Evolutionary conservation across 495 filamentous ascomycete genomes (phyloP).

Genomic region (Daldinia caldariorum): DNA sequence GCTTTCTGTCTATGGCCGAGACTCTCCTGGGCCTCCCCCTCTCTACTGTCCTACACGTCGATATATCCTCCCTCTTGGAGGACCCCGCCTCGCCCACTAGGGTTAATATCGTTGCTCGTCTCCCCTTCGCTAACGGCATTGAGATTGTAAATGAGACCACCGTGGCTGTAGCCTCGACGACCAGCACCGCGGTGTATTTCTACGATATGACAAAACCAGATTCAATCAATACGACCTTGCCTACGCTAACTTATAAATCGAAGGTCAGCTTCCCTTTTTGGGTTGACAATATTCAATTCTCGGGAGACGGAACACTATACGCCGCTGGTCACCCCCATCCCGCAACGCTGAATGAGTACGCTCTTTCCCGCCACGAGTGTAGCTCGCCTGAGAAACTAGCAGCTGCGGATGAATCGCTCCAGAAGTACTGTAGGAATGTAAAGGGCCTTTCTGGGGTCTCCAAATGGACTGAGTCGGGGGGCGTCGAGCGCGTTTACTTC

Average conservation of each 20-base stretch:
- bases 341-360: conserved; percentile 45
- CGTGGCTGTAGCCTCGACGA: conserved; percentile 53
- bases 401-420: conserved; percentile 31
- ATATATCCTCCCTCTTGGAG: conserved; percentile 50
- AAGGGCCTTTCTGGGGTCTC: conserved; percentile 52
- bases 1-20: conserved; percentile 45
- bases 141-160: conserved; percentile 50
- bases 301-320: conserved; percentile 51
- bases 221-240: conserved; percentile 2
- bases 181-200: conserved; percentile 46
- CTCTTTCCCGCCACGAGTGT: conserved; percentile 40
- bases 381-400: conserved; percentile 30
- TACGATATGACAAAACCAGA: conserved; percentile 43
- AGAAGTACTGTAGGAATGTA: conserved; percentile 43
- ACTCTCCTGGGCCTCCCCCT: conserved; percentile 51
- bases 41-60: conserved; percentile 52
- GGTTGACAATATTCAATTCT: conserved; percentile 56
- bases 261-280: conserved; percentile 47
- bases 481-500: conserved; percentile 51
- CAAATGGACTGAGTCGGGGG: conserved; percentile 51
- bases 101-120: conserved; percentile 30
- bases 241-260: conserved; percentile 32
- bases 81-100: conserved; percentile 48
- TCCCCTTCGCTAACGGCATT: conserved; percentile 46
- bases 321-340: conserved; percentile 57